Base-by-base conservation (phyloP, 768 basidiomycete genomes). In the Suillus alpinus region DNA sequence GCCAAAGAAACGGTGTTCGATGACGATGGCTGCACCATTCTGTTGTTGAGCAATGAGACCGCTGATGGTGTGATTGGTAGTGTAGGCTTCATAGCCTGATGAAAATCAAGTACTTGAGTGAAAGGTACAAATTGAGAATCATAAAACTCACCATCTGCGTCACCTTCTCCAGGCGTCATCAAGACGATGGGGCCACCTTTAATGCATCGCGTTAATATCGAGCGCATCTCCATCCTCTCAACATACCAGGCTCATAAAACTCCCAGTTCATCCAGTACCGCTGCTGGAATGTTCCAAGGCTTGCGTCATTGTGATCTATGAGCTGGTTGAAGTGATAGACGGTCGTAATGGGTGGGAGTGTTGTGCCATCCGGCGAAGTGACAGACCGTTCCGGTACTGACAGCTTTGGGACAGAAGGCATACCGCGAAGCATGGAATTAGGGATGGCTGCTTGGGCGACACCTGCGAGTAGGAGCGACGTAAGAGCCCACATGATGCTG, bases 1-100 rank as follows among this genome's bases (percentile, higher is more conserved):
- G 14, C 89, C 89, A 63, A 85, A 91, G 77, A 86, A 92, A 26
- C 90, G 81, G 67, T 91, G 89, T 66, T 91, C 89, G 29, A 90
- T 62, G 32, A 90, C 75, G 63, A 91, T 76, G 6, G 83, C 80
- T 18, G 83, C 83, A 23, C 85, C 89, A 39, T 81, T 82, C 60
- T 88, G 78, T 69, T 86, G 84, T 67, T 88, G 84, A 10, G 87
- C 85, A 62, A 89, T 83, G 56, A 78, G 76, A 16, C 88, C 89
- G 62, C 80, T 84, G 63, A 91, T 81, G 6, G 85, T 87, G 12
- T 32, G 58, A 66, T 90, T 89, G 16, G 86, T 86, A 55, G 90
- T 77, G 66, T 88, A 90, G n/a, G 74, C 77, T 57, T 70, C 70
- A 58, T 68, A 80, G 8, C 57, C 71, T 73, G 46, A 3, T 73